Evolutionary conservation across 2,329 filamentous ascomycete genomes (phyloP).

Genomic region (Chrysoporthe cubensis): DNA sequence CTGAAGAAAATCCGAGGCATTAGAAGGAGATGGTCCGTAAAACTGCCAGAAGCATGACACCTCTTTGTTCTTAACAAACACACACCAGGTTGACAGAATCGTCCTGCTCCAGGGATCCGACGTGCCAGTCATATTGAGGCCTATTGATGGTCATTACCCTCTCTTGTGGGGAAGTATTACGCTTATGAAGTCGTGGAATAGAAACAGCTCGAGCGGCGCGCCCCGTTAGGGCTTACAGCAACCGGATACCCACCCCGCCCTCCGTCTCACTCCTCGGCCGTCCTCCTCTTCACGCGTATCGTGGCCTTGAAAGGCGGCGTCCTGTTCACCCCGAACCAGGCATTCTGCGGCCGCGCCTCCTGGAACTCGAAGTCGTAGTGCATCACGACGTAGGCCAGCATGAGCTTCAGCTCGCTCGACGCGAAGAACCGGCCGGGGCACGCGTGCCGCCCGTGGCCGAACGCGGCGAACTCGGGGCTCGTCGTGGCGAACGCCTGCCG

Average conservation of each 20-base stretch:
- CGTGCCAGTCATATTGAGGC: neutral
- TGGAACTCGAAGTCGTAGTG: slow-evolving; percentile 34
- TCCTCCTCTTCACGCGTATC: slow-evolving; percentile 16
- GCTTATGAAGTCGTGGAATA: no score
- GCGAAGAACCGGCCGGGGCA: slow-evolving; percentile 47
- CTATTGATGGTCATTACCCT: neutral
- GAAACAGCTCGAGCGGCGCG: no score
- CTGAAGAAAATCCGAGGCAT: no score
- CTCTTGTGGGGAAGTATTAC: neutral
- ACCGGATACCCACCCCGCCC: no score
- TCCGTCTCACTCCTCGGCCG: neutral
- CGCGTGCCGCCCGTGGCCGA: slow-evolving; percentile 44
- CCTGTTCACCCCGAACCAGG: slow-evolving; percentile 25
- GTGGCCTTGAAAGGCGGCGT: slow-evolving; percentile 25
- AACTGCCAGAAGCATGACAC: no score
- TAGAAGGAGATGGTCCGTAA: no score
- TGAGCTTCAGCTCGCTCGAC: slow-evolving; percentile 41
- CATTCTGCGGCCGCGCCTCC: slow-evolving; percentile 20
- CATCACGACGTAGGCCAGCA: slow-evolving; percentile 34
- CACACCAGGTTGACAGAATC: no score
- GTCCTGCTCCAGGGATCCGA: neutral
- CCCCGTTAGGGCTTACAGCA: no score
- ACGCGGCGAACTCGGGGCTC: slow-evolving; percentile 35
- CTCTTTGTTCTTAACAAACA: no score
- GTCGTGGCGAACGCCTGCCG: slow-evolving; percentile 29